Conservation (phyloP, 2,329 filamentous ascomycete genomes). For the Trichophyton verrucosum region DNA sequence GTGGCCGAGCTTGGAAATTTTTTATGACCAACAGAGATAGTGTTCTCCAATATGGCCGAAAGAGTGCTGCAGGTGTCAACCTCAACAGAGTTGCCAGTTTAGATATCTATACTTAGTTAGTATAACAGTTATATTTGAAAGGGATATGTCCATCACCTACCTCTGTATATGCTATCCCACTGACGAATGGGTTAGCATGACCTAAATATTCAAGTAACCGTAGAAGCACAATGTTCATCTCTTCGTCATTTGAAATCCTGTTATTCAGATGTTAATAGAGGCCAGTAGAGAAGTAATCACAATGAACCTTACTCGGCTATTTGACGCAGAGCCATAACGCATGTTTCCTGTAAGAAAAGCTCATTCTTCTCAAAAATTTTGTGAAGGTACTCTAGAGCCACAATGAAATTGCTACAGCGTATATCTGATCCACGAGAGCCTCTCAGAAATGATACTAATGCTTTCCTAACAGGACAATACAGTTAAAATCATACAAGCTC, state of each 20-base stretch:
- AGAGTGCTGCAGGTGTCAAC: conserved; percentile 53
- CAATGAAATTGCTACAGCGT: conserved; percentile 52
- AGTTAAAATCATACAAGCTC: background rate
- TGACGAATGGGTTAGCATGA: conserved; percentile 65
- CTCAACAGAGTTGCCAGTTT: conserved; percentile 54
- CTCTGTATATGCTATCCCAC: conserved; percentile 72
- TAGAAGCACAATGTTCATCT: conserved; percentile 74
- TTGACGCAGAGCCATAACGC: conserved; percentile 75
- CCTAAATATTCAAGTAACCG: conserved; percentile 79
- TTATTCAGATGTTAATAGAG: conserved; percentile 9
- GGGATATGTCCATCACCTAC: conserved; percentile 29
- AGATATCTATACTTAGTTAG: conserved; percentile 40
- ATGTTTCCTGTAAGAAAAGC: conserved; percentile 62
- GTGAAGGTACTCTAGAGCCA: conserved; percentile 58
- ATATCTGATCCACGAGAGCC: conserved; percentile 36
- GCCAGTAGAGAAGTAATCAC: background rate
- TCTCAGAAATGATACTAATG: conserved; percentile 54
- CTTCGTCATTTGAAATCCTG: conserved; percentile 61
- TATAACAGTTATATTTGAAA: background rate
- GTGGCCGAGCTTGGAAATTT: conserved; percentile 67
- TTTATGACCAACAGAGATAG: conserved; percentile 73
- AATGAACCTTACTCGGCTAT: conserved; percentile 49
- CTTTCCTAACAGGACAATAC: conserved; percentile 37
- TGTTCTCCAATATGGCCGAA: conserved; percentile 79
- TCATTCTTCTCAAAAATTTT: conserved; percentile 57